These are phyloP conservation scores for Pseudoneurospora amorphoporcata DNA, from an alignment of 495 filamentous ascomycete genomes.

Conservation along the genomic window DNA sequence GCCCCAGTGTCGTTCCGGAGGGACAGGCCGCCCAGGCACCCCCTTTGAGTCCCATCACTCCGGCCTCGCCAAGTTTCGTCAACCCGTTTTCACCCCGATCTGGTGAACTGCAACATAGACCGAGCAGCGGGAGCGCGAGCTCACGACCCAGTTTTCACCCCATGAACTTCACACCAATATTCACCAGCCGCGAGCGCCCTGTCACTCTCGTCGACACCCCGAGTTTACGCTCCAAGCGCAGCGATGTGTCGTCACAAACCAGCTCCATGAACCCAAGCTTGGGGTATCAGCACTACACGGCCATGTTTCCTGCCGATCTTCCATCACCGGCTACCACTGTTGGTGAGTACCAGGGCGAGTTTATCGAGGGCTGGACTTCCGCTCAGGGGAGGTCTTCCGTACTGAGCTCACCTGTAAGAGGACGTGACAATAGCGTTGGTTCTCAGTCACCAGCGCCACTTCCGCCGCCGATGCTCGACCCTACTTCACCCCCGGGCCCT, in stretches of 20 bases:
- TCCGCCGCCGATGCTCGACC: conserved; percentile 21
- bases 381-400: conserved; percentile 45
- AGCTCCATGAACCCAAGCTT: conserved; percentile 34
- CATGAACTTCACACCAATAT: conserved; percentile 24
- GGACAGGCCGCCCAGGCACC: conserved; percentile 18
- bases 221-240: conserved; percentile 42
- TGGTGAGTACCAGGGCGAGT: conserved; percentile 42
- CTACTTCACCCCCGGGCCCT: conserved; percentile 32
- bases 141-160: conserved; percentile 23
- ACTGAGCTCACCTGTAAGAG: conserved; percentile 35
- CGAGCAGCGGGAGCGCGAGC: conserved; percentile 21
- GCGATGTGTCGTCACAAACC: conserved; percentile 43
- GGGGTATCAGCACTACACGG: conserved; percentile 32
- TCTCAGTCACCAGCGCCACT: conserved; percentile 25
- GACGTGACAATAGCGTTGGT: conserved; percentile 29
- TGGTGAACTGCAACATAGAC: conserved; percentile 20
- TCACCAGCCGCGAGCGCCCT: conserved; percentile 30
- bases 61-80: conserved; percentile 33
- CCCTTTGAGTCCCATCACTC: conserved; percentile 32
- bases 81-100: conserved; percentile 32
- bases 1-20: conserved; percentile 8
- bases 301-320: conserved; percentile 35
- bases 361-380: conserved; percentile 47
- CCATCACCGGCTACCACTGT: conserved; percentile 41
- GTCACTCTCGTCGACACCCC: conserved; percentile 37